Evolutionary conservation across 2,329 filamentous ascomycete species (phyloP), one percentile per base, ranked within the genome.

Genomic region (Fusarium poae): DNA sequence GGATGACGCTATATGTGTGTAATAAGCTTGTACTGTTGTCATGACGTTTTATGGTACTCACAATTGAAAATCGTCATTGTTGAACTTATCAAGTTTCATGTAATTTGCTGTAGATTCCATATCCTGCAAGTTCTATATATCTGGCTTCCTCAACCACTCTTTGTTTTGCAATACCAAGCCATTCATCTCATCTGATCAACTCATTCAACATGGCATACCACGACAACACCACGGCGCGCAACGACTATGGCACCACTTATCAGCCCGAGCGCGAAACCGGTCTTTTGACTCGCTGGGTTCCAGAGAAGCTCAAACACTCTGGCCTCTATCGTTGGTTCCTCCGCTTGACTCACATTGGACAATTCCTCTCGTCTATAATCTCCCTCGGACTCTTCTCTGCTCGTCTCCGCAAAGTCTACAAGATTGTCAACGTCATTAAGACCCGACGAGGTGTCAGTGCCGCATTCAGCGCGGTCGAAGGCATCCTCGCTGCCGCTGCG

Each of bases 241-340:
- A 44, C n/a, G 61, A 64, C 27, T 64, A 64, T 20, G 61, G 61
- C 23, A 29, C 12, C 3, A 58, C 51, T 8, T 32, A 61, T 13
- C 23, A 45, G 5, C 23, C 29, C 15, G 12, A 40, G 5, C 27
- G 20, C 6, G 32, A 46, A 35, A 67, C 64, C 0, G 64, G 64
- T 13, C 23, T 67, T 1, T 32, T 67, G 11, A 67, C 64, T 13
- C 62, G 62, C 1, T 67, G 25, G 12, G 66, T 70, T 1, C 67
- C 67, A 1, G 34, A 56, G 1, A 60, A 30, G 13, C 44, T 70
- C 7, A 64, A 49, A 6, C 62, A 70, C 10, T 70, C 66, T 6
- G 27, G 43, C 2, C 45, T 70, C 30, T 70, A 70, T 29, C 66
- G 62, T n/a, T 69, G 66, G 67, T 48, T 66, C 16, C 66, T 70